These are phyloP conservation scores for Neonectria punicea DNA, from an alignment of 2,329 filamentous ascomycete genomes.

Conservation along the genomic window DNA sequence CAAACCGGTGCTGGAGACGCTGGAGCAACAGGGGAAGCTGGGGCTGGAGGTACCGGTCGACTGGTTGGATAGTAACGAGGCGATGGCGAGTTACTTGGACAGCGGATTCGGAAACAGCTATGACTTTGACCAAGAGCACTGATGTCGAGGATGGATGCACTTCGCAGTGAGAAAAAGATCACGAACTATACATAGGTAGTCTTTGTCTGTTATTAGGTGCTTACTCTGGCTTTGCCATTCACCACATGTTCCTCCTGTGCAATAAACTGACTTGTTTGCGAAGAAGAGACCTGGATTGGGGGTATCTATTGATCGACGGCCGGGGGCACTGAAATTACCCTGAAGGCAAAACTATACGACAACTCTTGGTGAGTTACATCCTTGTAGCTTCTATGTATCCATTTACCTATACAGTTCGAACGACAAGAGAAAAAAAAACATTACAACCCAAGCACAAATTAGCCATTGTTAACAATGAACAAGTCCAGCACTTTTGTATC, in stretches of 20 bases:
- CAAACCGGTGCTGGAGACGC: conserved; percentile 54
- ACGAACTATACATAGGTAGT: too few species aligned
- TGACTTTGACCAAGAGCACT: conserved; percentile 63
- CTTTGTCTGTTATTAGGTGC: too few species aligned
- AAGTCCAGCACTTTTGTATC: conserved; percentile 4
- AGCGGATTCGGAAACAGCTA: conserved; percentile 70
- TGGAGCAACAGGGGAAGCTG: conserved; percentile 50
- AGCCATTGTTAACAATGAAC: background rate
- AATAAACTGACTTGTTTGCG: background rate
- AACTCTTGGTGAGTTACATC: background rate
- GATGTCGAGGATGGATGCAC: conserved; percentile 9
- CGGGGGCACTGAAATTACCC: background rate
- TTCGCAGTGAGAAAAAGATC: background rate
- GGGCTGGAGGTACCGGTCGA: conserved; percentile 62
- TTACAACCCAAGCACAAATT: conserved; percentile 2
- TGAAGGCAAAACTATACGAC: background rate
- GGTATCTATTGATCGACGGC: background rate
- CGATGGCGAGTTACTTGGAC: conserved; percentile 61
- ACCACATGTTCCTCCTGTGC: background rate
- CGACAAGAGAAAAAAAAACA: background rate
- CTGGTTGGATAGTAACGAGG: conserved; percentile 57
- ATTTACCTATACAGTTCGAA: background rate
- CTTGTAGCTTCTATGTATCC: conserved; percentile 4
- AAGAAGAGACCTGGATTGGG: background rate
- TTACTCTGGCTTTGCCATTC: background rate